Evolutionary conservation across 2,329 filamentous ascomycete species (phyloP).

Genomic region (Alternaria gansuensis): DNA sequence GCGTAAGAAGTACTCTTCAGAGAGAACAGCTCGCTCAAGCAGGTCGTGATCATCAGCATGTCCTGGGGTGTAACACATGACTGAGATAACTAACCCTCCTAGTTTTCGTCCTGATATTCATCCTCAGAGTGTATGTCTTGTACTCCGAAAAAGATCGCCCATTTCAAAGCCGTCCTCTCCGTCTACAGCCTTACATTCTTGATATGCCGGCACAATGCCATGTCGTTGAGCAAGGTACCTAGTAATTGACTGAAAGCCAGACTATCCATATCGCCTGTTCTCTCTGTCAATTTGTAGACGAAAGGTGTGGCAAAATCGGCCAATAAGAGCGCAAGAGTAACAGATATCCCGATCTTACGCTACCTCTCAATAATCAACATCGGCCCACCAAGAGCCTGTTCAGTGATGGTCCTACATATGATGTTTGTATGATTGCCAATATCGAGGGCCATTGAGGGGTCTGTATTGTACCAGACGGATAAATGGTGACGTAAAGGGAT

Average conservation of each 20-base stretch:
- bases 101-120: background rate
- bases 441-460: too few species aligned
- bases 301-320: background rate
- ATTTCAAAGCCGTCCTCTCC: background rate
- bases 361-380: too few species aligned
- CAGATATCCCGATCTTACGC: too few species aligned
- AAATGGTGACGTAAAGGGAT: too few species aligned
- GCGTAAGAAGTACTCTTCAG: background rate
- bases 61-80: background rate
- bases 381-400: too few species aligned
- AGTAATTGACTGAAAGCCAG: background rate
- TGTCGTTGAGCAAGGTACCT: background rate
- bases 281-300: background rate
- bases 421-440: too few species aligned
- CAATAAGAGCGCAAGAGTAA: too few species aligned
- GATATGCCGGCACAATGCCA: background rate
- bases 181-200: background rate
- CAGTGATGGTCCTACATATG: too few species aligned
- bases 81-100: background rate
- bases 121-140: background rate
- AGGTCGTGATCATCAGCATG: background rate
- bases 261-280: background rate
- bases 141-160: background rate
- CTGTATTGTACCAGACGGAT: too few species aligned
- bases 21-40: background rate